Conservation (phyloP, 2,329 filamentous ascomycete genomes). For the Cladophialophora chaetospira region DNA sequence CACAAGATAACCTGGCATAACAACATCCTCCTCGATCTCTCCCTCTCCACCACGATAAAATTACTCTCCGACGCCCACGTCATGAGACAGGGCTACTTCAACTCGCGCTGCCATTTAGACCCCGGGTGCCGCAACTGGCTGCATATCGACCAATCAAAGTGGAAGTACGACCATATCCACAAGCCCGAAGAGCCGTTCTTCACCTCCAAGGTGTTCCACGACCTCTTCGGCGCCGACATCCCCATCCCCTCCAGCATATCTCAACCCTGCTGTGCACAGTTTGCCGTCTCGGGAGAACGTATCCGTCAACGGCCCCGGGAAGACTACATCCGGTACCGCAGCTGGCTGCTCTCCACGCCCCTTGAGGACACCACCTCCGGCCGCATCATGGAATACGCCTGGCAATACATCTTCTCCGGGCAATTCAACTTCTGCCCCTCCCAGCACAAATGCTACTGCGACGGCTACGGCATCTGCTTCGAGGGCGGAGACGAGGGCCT, state of each 20-base stretch:
- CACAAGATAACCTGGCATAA: slow-evolving; percentile 62
- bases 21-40: slow-evolving; percentile 54
- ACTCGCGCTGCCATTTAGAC: slow-evolving; percentile 59
- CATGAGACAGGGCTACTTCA: slow-evolving; percentile 59
- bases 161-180: slow-evolving; percentile 41
- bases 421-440: slow-evolving; percentile 47
- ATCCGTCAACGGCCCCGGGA: slow-evolving; percentile 57
- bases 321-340: slow-evolving; percentile 60
- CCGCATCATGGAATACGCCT: slow-evolving; percentile 64
- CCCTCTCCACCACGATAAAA: slow-evolving; percentile 53
- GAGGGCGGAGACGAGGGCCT: slow-evolving; percentile 52
- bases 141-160: slow-evolving; percentile 45
- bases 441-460: slow-evolving; percentile 63
- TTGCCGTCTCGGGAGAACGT: slow-evolving; percentile 61
- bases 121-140: slow-evolving; percentile 63
- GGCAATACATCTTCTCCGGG: slow-evolving; percentile 64
- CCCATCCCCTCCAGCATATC: slow-evolving; percentile 53
- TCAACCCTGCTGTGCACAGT: slow-evolving; percentile 66
- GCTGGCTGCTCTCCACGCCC: slow-evolving; percentile 62
- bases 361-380: slow-evolving; percentile 59
- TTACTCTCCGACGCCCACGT: slow-evolving; percentile 56
- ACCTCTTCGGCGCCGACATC: slow-evolving; percentile 37
- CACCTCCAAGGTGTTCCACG: slow-evolving; percentile 49
- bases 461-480: slow-evolving; percentile 65
- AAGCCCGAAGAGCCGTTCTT: slow-evolving; percentile 53